Conservation (phyloP, 331 rosid genomes). For the Telfairia occidentalis region DNA sequence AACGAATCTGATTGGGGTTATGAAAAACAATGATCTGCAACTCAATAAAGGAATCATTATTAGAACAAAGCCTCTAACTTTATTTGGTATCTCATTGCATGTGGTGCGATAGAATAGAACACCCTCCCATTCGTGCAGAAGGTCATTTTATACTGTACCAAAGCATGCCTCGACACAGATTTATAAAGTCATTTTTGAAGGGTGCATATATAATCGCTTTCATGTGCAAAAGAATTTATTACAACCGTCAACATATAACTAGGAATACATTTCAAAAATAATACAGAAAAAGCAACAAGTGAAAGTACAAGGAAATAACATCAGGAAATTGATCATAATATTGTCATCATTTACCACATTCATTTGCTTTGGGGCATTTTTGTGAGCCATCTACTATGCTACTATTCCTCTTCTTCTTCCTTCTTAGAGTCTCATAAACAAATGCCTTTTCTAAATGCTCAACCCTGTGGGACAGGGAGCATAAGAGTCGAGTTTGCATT, state of each 20-base stretch:
- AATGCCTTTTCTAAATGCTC: conserved; percentile 46
- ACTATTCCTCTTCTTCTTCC: conserved; percentile 32
- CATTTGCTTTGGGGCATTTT: conserved; percentile 13
- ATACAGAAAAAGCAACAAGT: background rate
- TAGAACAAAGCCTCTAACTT: background rate
- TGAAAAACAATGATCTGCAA: background rate
- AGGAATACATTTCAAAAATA: background rate
- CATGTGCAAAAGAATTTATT: background rate
- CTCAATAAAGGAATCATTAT: background rate
- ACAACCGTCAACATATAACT: background rate
- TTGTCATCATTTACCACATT: background rate
- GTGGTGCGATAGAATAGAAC: background rate
- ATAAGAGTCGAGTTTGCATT: conserved; percentile 33
- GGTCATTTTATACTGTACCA: background rate
- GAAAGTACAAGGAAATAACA: background rate
- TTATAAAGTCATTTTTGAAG: background rate
- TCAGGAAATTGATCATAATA: background rate
- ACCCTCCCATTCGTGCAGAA: background rate
- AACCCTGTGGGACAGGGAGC: conserved; percentile 48
- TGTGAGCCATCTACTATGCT: background rate
- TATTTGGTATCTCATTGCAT: background rate
- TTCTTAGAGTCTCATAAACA: conserved; percentile 34
- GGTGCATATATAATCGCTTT: background rate
- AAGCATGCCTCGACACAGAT: background rate
- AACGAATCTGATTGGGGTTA: background rate